A percentile compares a stretch with the other conserved stretches of the same genome.
These are phyloP conservation scores for Eragrostis nindensis DNA, from an alignment of 176 grass and related monocot genomes.

Conservation along the genomic window DNA sequence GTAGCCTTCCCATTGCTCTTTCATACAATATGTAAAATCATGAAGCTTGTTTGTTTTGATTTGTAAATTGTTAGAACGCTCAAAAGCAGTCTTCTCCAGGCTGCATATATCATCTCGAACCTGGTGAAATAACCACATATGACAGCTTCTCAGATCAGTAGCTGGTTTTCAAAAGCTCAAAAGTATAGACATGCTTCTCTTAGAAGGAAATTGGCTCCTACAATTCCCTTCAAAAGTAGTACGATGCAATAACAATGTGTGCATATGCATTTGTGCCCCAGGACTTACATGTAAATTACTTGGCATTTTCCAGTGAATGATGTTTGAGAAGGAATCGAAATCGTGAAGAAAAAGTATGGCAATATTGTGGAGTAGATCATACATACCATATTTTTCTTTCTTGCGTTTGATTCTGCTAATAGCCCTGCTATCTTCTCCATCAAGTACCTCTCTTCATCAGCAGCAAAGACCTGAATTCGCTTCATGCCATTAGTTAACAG, in stretches of 20 bases:
- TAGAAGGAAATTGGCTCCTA: neutral
- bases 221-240: neutral
- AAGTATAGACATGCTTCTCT: neutral
- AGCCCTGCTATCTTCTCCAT: conserved; percentile 75
- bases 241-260: neutral
- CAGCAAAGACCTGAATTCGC: conserved; percentile 60
- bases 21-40: conserved; percentile 62
- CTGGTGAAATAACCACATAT: conserved; percentile 41
- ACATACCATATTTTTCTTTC: conserved; percentile 83
- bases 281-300: conserved; percentile 3
- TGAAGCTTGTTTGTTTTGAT: conserved; percentile 59
- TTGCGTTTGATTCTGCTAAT: conserved; percentile 71
- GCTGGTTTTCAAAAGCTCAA: conserved; percentile 23
- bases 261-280: neutral
- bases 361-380: conserved; percentile 17
- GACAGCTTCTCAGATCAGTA: conserved; percentile 3
- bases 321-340: neutral
- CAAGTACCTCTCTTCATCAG: conserved; percentile 73
- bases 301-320: neutral
- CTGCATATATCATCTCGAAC: conserved; percentile 62
- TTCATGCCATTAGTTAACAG: conserved; percentile 13
- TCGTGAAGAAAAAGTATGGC: neutral
- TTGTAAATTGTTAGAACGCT: conserved; percentile 51
- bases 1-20: conserved; percentile 69
- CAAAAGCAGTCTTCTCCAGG: conserved; percentile 48